Conservation (phyloP, 352 stramenopile genomes). For the Phytophthora cryptogea region DNA sequence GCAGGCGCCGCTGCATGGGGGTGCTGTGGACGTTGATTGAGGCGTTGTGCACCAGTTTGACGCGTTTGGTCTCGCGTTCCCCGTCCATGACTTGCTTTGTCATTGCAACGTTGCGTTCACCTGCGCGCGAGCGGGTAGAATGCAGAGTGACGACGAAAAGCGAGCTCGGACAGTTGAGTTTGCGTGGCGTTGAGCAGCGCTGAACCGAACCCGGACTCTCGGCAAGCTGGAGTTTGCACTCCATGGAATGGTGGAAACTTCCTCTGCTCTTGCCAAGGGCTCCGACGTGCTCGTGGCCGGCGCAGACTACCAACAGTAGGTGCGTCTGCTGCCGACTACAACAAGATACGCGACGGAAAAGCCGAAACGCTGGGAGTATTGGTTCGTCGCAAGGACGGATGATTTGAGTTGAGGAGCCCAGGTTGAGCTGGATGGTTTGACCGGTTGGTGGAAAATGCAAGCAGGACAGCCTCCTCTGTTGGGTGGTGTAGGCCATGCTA, state of each 20-base stretch:
- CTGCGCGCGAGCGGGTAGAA: constrained; percentile 11
- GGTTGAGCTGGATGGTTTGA: constrained; percentile 8
- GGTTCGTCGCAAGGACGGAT: constrained; percentile 3
- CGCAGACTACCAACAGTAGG: constrained; percentile 5
- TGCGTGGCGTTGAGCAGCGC: constrained; percentile 32
- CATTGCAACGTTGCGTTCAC: constrained; percentile 15
- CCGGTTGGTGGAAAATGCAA: constrained; percentile 12
- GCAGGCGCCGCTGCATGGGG: constrained; percentile 50
- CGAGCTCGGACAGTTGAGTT: constrained; percentile 27
- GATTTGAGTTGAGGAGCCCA: constrained; percentile 27
- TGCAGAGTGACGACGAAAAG: constrained; percentile 37
- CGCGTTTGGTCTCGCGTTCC: constrained; percentile 29
- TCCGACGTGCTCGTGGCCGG: background rate
- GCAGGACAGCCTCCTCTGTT: constrained; percentile 17
- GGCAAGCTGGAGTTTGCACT: constrained; percentile 5
- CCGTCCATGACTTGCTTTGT: constrained; percentile 29
- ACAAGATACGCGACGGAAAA: constrained; percentile 19
- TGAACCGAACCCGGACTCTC: constrained; percentile 35
- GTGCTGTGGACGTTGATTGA: constrained; percentile 12
- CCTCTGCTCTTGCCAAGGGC: constrained; percentile 5
- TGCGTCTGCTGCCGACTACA: constrained; percentile 22
- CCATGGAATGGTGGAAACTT: constrained; percentile 28
- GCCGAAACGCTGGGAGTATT: constrained; percentile 13
- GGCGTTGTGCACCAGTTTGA: constrained; percentile 32
- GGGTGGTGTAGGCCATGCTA: constrained; percentile 13